phyloP scores from a whole-genome alignment of 257 asterid genomes.

The Fraxinus excelsior region DNA sequence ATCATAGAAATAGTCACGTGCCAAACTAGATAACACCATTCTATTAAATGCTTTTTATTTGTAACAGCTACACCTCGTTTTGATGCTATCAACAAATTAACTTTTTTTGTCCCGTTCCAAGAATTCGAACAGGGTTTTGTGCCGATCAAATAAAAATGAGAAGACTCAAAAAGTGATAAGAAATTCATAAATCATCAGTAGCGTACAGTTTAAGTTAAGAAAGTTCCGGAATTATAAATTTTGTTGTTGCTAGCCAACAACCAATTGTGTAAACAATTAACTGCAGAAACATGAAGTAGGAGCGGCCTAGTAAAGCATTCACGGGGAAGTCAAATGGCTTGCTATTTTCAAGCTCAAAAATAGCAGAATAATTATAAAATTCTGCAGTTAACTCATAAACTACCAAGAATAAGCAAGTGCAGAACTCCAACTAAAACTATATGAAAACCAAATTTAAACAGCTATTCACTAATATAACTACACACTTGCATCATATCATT shows the following conservation, averaged over 20 bases:
- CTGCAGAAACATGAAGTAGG: background rate
- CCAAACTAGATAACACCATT: background rate
- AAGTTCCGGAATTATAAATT: background rate
- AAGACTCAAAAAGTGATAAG: background rate
- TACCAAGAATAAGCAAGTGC: constrained; percentile 14
- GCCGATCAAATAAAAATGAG: too few species aligned
- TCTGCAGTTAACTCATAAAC: background rate
- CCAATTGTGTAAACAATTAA: background rate
- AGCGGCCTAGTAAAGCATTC: background rate
- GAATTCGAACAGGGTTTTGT: too few species aligned
- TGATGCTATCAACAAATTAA: background rate
- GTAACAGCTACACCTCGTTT: background rate
- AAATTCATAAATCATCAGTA: constrained; percentile 11
- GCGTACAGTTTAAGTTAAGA: background rate
- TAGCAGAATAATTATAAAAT: background rate
- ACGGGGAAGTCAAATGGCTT: constrained; percentile 3
- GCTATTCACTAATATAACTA: background rate
- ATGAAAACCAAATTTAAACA: constrained; percentile 2
- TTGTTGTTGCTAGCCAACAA: background rate
- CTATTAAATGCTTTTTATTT: background rate
- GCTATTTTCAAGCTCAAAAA: constrained; percentile 2
- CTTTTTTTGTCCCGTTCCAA: too few species aligned
- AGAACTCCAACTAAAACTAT: constrained; percentile 15
- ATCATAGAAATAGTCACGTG: background rate
- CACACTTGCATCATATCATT: constrained; percentile 6